phyloP scores from a whole-genome alignment of 2,329 filamentous ascomycete genomes.

The Pezizomycotina sp. region DNA sequence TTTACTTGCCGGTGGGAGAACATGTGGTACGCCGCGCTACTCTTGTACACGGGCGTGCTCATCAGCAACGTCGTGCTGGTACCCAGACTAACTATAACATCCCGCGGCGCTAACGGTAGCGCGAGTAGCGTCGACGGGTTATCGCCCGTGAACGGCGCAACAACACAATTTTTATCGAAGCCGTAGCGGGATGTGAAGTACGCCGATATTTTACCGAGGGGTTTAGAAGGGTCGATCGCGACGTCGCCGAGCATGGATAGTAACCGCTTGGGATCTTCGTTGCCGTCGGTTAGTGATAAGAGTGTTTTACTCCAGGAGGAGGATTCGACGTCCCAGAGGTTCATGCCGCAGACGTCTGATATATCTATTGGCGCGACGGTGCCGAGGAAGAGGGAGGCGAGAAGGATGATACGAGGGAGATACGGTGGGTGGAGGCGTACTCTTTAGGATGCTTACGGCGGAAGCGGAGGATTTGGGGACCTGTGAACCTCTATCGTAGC shows the following conservation, averaged over 20 bases:
- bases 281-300: slow-evolving; percentile 49
- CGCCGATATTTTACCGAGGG: slow-evolving; percentile 54
- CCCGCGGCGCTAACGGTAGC: slow-evolving; percentile 67
- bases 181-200: slow-evolving; percentile 72
- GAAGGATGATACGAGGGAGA: slow-evolving; percentile 91
- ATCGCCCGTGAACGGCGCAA: slow-evolving; percentile 84
- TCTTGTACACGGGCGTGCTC: slow-evolving; percentile 81
- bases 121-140: slow-evolving; percentile 92
- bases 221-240: slow-evolving; percentile 60
- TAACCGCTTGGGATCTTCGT: slow-evolving; percentile 45
- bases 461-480: slow-evolving; percentile 88
- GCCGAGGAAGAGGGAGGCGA: slow-evolving; percentile 81
- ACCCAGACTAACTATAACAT: slow-evolving; percentile 86
- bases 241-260: slow-evolving; percentile 66
- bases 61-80: slow-evolving; percentile 96
- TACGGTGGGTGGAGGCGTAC: slow-evolving; percentile 64
- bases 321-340: slow-evolving; percentile 75
- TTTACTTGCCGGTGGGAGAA: slow-evolving; percentile 90
- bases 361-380: slow-evolving; percentile 78
- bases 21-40: slow-evolving; percentile 85
- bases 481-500: slow-evolving; percentile 65
- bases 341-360: slow-evolving; percentile 89
- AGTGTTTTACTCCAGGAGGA: slow-evolving; percentile 59
- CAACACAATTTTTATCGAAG: slow-evolving; percentile 51
- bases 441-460: slow-evolving; percentile 62